Conservation (phyloP, 306 rosid species). For the Citrullus mucosospermus region DNA sequence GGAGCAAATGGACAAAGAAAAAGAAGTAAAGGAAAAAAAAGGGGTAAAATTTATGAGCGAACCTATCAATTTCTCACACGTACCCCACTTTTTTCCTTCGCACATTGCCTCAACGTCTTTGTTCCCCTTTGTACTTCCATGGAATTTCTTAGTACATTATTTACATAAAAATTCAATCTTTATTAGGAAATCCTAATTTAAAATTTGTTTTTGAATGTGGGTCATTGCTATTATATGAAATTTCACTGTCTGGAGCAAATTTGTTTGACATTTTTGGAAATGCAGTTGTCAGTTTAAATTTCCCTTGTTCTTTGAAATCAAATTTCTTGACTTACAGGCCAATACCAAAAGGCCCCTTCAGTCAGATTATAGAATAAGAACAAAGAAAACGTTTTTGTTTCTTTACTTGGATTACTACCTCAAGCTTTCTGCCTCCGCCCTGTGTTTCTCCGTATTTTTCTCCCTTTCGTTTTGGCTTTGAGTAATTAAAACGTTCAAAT, state of each 20-base stretch:
- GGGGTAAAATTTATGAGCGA: background rate
- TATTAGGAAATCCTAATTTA: background rate
- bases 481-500: constrained; percentile 43
- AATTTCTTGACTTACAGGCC: background rate
- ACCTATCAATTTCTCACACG: constrained; percentile 17
- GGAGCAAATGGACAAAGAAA: constrained; percentile 11
- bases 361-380: constrained; percentile 34
- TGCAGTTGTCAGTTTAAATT: background rate
- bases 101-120: constrained; percentile 6
- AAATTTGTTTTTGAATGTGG: background rate
- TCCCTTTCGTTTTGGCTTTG: background rate
- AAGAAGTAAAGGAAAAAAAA: background rate
- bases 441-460: background rate
- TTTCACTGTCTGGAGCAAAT: background rate
- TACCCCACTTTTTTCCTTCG: constrained; percentile 7
- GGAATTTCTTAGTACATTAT: background rate
- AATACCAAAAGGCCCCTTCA: background rate
- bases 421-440: background rate
- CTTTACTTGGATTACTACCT: constrained; percentile 7
- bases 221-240: background rate
- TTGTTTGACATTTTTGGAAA: background rate
- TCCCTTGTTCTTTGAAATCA: background rate
- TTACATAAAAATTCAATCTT: background rate
- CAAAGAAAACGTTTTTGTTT: constrained; percentile 60
- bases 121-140: constrained; percentile 9